Percentiles rank a stretch among this genome's conserved stretches.
These are phyloP conservation scores for Kernera saxatilis DNA, from an alignment of 345 rosid genomes.

Conservation along the genomic window DNA sequence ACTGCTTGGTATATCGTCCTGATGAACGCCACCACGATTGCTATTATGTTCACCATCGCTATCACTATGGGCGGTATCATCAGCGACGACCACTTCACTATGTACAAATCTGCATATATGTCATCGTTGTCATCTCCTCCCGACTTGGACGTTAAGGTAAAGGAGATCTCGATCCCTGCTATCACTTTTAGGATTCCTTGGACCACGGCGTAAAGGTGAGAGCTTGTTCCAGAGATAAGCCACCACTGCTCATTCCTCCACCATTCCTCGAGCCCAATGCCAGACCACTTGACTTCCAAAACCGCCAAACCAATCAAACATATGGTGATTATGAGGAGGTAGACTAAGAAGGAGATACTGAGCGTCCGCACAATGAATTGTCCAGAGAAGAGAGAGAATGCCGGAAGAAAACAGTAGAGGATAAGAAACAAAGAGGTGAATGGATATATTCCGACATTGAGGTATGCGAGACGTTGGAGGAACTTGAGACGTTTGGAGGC, in stretches of 20 bases:
- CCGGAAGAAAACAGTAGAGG: constrained; percentile 91
- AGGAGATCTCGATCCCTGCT: constrained; percentile 92
- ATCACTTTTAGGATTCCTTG: constrained; percentile 82
- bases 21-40: constrained; percentile 58
- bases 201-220: constrained; percentile 80
- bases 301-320: constrained; percentile 68
- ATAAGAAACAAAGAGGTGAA: constrained; percentile 87
- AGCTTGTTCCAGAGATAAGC: constrained; percentile 89
- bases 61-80: constrained; percentile 91
- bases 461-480: constrained; percentile 80
- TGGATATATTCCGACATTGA: constrained; percentile 92
- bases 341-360: constrained; percentile 50
- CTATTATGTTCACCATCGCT: constrained; percentile 81
- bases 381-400: constrained; percentile 89
- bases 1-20: constrained; percentile 61
- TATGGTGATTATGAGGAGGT: constrained; percentile 56
- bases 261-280: constrained; percentile 83
- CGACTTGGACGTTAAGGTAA: constrained; percentile 80
- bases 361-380: constrained; percentile 69
- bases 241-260: constrained; percentile 98
- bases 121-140: constrained; percentile 72
- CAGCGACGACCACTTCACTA: constrained; percentile 83
- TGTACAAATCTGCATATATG: constrained; percentile 67
- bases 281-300: constrained; percentile 87
- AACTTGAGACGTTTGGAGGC: constrained; percentile 56